A percentile compares a stretch with the other conserved stretches of the same genome.
Conservation (phyloP, 2,329 filamentous ascomycete species). For the Cladophialophora yegresii region DNA sequence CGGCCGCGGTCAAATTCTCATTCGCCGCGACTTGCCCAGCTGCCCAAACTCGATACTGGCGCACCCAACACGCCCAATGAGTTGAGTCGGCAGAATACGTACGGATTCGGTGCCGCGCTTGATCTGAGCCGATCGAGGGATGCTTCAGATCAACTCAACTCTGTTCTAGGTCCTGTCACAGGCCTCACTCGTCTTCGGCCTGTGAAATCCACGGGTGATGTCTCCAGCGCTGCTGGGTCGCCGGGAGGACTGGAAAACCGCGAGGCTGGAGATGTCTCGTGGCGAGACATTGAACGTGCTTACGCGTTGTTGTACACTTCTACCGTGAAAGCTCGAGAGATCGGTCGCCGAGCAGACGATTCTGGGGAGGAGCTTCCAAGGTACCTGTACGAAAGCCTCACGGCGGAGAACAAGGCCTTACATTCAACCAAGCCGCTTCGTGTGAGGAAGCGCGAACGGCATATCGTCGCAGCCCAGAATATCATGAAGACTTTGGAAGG, state of each 20-base stretch:
- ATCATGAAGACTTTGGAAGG: constrained; percentile 50
- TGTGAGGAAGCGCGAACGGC: constrained; percentile 54
- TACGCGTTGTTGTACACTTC: constrained; percentile 75
- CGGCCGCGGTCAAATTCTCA: constrained; percentile 44
- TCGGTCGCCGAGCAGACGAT: constrained; percentile 64
- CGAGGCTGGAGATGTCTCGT: constrained; percentile 42
- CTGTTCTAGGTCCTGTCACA: constrained; percentile 38
- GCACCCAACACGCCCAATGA: constrained; percentile 37
- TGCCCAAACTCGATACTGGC: constrained; percentile 54
- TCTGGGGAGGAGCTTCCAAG: constrained; percentile 33
- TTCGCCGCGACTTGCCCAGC: constrained; percentile 48
- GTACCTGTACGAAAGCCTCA: constrained; percentile 42
- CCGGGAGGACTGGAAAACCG: constrained; percentile 15
- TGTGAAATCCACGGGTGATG: constrained; percentile 21
- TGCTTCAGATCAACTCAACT: constrained; percentile 33
- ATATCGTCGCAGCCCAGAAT: constrained; percentile 56
- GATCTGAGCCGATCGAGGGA: constrained; percentile 30
- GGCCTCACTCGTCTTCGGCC: constrained; percentile 33
- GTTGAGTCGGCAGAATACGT: constrained; percentile 32
- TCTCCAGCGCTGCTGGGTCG: constrained; percentile 8
- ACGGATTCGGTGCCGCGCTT: constrained; percentile 40
- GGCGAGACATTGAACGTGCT: constrained; percentile 77
- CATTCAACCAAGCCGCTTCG: constrained; percentile 36
- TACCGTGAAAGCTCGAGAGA: constrained; percentile 86
- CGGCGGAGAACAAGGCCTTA: constrained; percentile 40